Percentiles rank a stretch among this genome's conserved stretches.
Conservation (phyloP, 2,329 filamentous ascomycete species). For the Diaporthe nobilis region DNA sequence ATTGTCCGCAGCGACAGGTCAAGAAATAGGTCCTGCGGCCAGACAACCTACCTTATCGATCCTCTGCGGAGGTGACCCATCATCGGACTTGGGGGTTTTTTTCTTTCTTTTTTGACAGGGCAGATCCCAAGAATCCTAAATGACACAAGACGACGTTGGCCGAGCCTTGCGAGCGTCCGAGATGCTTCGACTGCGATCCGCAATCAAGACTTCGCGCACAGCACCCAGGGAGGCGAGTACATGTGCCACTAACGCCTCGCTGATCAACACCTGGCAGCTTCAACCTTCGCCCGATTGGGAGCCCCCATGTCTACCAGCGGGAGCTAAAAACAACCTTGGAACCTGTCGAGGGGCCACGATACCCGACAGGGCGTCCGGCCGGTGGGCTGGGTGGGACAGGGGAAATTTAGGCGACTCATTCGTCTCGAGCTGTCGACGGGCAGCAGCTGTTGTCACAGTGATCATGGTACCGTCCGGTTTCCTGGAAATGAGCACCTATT, state of each 20-base stretch:
- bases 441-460: constrained; percentile 28
- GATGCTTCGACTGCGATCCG: neutral
- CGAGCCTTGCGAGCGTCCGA: neutral
- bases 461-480: neutral
- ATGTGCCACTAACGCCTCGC: constrained; percentile 33
- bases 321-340: constrained; percentile 47
- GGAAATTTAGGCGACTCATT: constrained; percentile 40
- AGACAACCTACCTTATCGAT: constrained; percentile 31
- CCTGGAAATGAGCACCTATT: constrained; percentile 29
- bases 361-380: constrained; percentile 24
- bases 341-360: constrained; percentile 45
- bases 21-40: neutral
- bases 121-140: constrained; percentile 10
- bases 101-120: neutral
- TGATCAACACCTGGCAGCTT: constrained; percentile 23
- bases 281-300: constrained; percentile 31
- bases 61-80: constrained; percentile 30
- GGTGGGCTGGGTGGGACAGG: constrained; percentile 39
- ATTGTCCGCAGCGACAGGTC: neutral
- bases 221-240: constrained; percentile 13
- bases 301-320: constrained; percentile 42
- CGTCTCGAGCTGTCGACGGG: constrained; percentile 13
- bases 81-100: neutral
- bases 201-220: neutral
- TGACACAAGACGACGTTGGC: constrained; percentile 35